phyloP scores from a whole-genome alignment of 108 stramenopile genomes.

The Skeletonema marinoi region DNA sequence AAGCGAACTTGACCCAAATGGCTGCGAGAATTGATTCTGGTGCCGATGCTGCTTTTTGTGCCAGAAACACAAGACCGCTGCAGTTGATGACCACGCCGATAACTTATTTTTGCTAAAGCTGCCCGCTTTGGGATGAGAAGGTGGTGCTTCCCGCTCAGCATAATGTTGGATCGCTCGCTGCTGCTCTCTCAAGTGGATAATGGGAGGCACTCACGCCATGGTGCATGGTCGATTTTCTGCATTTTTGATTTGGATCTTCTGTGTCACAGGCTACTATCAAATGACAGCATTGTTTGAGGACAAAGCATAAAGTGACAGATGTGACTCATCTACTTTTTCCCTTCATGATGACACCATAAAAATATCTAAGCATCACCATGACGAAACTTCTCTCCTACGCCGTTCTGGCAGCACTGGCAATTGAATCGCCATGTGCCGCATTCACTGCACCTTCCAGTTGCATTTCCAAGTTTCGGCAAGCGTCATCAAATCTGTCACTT shows the following conservation, averaged over 20 bases:
- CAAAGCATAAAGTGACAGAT: no score
- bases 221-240: no score
- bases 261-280: no score
- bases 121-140: background rate
- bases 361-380: background rate
- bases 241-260: no score
- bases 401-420: background rate
- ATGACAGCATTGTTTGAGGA: no score
- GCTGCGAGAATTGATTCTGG: background rate
- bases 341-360: no score
- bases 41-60: background rate
- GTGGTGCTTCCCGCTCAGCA: background rate
- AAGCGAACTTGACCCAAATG: background rate
- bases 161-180: background rate
- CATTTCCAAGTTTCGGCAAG: background rate
- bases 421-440: background rate
- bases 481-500: background rate
- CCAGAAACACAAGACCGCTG: background rate
- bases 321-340: no score
- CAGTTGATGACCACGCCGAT: background rate
- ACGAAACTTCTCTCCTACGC: background rate
- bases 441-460: background rate
- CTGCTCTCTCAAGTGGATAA: background rate
- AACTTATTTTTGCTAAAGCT: background rate
- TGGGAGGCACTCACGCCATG: no score